Conservation (phyloP, 176 grass and related monocot genomes). For the Eragrostis nindensis region DNA sequence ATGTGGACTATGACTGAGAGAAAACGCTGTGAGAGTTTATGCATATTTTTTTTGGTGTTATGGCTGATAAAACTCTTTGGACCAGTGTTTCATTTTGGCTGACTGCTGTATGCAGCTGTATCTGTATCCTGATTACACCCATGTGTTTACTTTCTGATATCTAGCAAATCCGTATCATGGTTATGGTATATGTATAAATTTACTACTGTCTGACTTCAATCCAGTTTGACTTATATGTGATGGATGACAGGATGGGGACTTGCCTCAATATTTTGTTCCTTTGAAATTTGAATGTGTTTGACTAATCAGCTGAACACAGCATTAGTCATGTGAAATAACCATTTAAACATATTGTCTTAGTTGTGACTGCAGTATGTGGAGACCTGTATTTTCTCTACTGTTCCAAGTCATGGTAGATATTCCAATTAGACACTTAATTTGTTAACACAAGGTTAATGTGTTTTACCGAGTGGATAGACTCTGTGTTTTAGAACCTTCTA, state of each 20-base stretch:
- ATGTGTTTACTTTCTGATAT: neutral
- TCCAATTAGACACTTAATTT: neutral
- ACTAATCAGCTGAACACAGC: neutral
- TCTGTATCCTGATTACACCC: neutral
- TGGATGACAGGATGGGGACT: neutral
- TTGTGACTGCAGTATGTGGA: neutral
- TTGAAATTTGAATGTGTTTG: constrained; percentile 2
- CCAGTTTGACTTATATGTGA: neutral
- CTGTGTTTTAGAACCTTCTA: no score
- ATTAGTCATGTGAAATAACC: neutral
- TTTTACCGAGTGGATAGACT: no score
- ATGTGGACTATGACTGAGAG: neutral
- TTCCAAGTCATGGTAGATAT: neutral
- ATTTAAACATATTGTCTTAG: neutral
- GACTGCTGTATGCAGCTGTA: neutral
- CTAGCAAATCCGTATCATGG: neutral
- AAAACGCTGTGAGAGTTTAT: neutral
- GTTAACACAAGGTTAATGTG: no score
- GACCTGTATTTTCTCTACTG: neutral
- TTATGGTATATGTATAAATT: neutral
- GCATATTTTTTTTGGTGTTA: neutral
- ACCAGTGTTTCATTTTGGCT: neutral
- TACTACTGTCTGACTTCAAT: neutral
- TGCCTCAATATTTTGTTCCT: neutral
- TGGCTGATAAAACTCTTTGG: neutral